These are phyloP conservation scores for Verticillium dahliae DNA, from an alignment of 2,329 filamentous ascomycete genomes.

Conservation along the genomic window DNA sequence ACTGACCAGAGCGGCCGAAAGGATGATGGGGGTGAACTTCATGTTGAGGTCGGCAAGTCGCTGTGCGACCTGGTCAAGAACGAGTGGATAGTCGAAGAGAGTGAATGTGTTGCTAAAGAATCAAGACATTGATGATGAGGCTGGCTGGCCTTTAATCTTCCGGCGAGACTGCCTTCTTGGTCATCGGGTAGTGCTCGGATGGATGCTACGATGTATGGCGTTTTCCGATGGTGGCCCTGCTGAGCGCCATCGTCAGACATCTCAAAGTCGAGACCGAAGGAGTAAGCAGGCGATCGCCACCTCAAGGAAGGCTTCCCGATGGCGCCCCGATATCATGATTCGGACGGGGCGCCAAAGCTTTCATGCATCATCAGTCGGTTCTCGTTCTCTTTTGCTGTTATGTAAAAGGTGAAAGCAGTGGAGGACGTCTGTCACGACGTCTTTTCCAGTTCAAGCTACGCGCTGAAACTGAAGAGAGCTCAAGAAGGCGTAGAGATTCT, in stretches of 20 bases:
- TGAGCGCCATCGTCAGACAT: neutral
- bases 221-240: neutral
- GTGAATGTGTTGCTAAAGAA: neutral
- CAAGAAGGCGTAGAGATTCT: too few species aligned
- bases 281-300: too few species aligned
- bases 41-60: neutral
- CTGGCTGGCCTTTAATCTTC: neutral
- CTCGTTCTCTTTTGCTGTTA: too few species aligned
- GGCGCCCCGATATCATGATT: too few species aligned
- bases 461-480: too few species aligned
- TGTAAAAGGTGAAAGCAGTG: too few species aligned
- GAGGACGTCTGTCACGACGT: too few species aligned
- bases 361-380: too few species aligned
- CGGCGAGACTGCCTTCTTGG: neutral
- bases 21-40: conserved; percentile 4
- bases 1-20: neutral
- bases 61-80: neutral
- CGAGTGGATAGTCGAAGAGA: neutral
- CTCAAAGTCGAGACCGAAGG: neutral
- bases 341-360: too few species aligned
- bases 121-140: neutral
- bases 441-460: too few species aligned
- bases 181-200: neutral
- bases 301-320: too few species aligned
- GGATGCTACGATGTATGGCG: neutral